A percentile compares a stretch with the other conserved stretches of the same genome.
Evolutionary conservation across 208 protist genomes (phyloP).

Genomic region (Crithidia fasciculata): DNA sequence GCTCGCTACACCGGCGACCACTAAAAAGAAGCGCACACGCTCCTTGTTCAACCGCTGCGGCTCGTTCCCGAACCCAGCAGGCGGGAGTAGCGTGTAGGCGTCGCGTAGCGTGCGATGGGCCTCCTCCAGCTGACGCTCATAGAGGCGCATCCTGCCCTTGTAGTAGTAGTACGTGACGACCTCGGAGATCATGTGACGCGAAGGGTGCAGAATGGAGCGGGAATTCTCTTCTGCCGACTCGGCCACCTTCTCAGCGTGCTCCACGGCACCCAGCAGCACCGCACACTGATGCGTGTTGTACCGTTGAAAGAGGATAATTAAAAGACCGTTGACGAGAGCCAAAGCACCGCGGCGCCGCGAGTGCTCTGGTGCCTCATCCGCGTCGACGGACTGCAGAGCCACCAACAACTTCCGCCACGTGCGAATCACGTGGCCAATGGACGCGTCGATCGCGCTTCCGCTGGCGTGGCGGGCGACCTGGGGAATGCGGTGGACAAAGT

Average conservation of each 20-base stretch:
- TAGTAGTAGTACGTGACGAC: constrained; percentile 85
- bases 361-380: constrained; percentile 62
- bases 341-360: constrained; percentile 83
- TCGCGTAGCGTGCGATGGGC: constrained; percentile 53
- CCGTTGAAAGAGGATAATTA: constrained; percentile 77
- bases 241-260: constrained; percentile 59
- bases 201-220: constrained; percentile 71
- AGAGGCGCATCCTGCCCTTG: constrained; percentile 75
- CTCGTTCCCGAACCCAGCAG: constrained; percentile 53
- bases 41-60: constrained; percentile 80
- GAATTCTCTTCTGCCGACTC: constrained; percentile 37
- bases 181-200: constrained; percentile 85
- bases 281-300: constrained; percentile 87
- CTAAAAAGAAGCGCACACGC: constrained; percentile 78
- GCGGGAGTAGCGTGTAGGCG: constrained; percentile 75
- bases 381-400: constrained; percentile 74
- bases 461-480: constrained; percentile 66
- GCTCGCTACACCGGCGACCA: constrained; percentile 61
- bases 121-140: constrained; percentile 60
- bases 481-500: constrained; percentile 82
- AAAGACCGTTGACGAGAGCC: constrained; percentile 78
- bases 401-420: constrained; percentile 83
- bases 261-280: constrained; percentile 64
- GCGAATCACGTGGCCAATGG: constrained; percentile 70
- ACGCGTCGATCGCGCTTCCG: constrained; percentile 66